Conservation (phyloP, 441 rosid species). For the Macaranga tanarius region DNA sequence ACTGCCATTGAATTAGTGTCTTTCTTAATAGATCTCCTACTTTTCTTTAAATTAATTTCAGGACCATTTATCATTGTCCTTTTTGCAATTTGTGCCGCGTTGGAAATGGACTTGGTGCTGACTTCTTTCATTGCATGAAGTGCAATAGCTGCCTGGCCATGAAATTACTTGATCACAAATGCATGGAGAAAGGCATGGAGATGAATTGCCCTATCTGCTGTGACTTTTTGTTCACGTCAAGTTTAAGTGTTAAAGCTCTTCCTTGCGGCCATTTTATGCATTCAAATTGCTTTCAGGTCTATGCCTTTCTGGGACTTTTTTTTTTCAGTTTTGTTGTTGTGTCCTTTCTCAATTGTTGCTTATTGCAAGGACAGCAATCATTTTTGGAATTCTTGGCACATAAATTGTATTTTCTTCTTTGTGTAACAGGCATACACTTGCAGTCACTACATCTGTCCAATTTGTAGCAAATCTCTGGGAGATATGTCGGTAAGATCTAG, state of each 20-base stretch:
- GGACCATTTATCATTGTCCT: conserved; percentile 73
- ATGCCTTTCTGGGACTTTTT: conserved; percentile 4
- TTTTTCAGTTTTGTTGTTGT: neutral
- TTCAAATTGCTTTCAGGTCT: conserved; percentile 80
- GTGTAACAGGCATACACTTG: conserved; percentile 66
- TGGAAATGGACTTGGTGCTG: conserved; percentile 74
- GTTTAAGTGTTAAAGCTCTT: conserved; percentile 63
- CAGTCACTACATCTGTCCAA: conserved; percentile 75
- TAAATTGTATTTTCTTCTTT: conserved; percentile 11
- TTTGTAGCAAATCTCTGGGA: conserved; percentile 81
- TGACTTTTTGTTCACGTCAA: conserved; percentile 70
- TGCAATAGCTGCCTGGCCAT: conserved; percentile 74
- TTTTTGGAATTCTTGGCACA: conserved; percentile 14
- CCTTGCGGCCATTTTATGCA: conserved; percentile 89
- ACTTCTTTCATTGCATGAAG: conserved; percentile 77
- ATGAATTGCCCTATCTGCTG: conserved; percentile 80
- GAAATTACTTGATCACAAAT: conserved; percentile 67
- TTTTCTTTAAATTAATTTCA: conserved; percentile 31
- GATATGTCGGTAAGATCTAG: conserved; percentile 72
- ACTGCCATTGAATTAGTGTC: neutral
- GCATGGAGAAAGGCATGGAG: conserved; percentile 73
- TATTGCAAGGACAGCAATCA: conserved; percentile 1
- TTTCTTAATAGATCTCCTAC: conserved; percentile 7
- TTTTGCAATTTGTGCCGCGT: conserved; percentile 79
- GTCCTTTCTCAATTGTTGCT: conserved; percentile 8